Percentiles rank a stretch among this genome's conserved stretches.
phyloP scores from a whole-genome alignment of 2,329 filamentous ascomycete species.

The Podosphaera leucotricha region DNA sequence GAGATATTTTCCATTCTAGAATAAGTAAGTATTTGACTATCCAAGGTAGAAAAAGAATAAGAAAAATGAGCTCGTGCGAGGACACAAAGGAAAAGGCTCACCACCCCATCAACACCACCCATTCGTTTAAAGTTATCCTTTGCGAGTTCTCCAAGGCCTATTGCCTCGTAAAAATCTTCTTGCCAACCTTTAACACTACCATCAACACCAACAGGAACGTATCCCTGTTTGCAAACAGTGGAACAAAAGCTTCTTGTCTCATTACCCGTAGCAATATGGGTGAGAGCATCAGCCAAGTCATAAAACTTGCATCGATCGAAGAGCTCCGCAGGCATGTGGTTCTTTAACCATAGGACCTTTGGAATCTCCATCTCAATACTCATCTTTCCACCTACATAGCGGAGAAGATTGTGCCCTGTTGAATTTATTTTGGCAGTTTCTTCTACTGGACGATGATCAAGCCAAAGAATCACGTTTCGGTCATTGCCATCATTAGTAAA shows the following conservation, averaged over 20 bases:
- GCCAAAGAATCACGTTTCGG: constrained; percentile 90
- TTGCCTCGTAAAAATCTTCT: constrained; percentile 69
- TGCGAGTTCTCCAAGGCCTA: constrained; percentile 65
- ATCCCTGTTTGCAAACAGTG: constrained; percentile 92
- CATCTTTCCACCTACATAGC: constrained; percentile 95
- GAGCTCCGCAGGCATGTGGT: constrained; percentile 80
- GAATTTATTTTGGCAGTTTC: constrained; percentile 88
- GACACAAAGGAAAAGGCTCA: constrained; percentile 32
- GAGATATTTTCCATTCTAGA: constrained; percentile 69
- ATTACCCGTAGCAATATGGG: constrained; percentile 77
- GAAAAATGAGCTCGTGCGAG: background rate
- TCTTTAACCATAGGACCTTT: constrained; percentile 96
- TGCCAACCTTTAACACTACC: constrained; percentile 97
- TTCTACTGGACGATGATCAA: constrained; percentile 76
- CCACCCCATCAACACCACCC: constrained; percentile 84
- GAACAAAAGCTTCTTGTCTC: constrained; percentile 89
- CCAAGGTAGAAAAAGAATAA: constrained; percentile 2
- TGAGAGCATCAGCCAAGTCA: constrained; percentile 77
- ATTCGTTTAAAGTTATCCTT: constrained; percentile 80
- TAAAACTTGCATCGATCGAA: constrained; percentile 95
- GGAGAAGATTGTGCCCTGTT: constrained; percentile 74
- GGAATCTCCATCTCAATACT: constrained; percentile 99
- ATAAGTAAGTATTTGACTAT: constrained; percentile 7
- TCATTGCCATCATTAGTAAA: constrained; percentile 64
- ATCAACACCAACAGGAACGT: constrained; percentile 87